phyloP scores from a whole-genome alignment of 495 filamentous ascomycete species.

The Aspergillus cavernicola region DNA sequence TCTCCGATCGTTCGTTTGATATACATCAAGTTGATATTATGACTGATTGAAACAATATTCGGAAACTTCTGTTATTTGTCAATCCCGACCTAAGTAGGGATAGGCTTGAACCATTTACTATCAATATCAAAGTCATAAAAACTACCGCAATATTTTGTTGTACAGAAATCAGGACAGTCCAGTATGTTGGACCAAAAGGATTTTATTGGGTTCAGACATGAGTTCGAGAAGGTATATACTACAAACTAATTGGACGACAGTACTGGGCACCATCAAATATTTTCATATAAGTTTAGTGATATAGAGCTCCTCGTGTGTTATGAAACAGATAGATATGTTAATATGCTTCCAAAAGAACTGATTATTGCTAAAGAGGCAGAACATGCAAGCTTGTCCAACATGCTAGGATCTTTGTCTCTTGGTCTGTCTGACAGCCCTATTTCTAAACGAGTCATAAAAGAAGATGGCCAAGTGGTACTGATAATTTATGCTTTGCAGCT shows the following conservation, averaged over 20 bases:
- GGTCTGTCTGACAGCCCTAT: not conserved
- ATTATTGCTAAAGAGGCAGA: not conserved
- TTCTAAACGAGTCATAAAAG: slow-evolving; percentile 30
- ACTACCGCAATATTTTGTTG: too few species aligned
- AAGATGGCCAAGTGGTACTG: slow-evolving; percentile 31
- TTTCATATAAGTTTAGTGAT: slow-evolving; percentile 42
- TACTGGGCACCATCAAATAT: slow-evolving; percentile 46
- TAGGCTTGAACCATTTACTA: too few species aligned
- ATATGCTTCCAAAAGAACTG: too few species aligned
- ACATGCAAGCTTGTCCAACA: slow-evolving; percentile 16
- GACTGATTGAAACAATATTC: too few species aligned
- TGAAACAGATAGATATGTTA: slow-evolving; percentile 46
- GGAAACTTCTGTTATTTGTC: too few species aligned
- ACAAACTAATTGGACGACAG: slow-evolving; percentile 30
- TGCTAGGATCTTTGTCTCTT: slow-evolving; percentile 30
- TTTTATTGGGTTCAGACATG: slow-evolving; percentile 46
- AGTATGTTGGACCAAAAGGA: slow-evolving; percentile 23
- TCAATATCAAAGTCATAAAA: too few species aligned
- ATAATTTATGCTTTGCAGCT: slow-evolving; percentile 35
- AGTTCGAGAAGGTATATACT: slow-evolving; percentile 50
- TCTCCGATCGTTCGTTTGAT: too few species aligned
- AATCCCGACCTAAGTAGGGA: too few species aligned
- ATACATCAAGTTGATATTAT: too few species aligned
- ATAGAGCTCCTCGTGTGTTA: slow-evolving; percentile 44
- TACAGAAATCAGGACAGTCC: too few species aligned